phyloP scores from a whole-genome alignment of 192 early-diverging fungal genomes.

The Mortierella alpina region DNA sequence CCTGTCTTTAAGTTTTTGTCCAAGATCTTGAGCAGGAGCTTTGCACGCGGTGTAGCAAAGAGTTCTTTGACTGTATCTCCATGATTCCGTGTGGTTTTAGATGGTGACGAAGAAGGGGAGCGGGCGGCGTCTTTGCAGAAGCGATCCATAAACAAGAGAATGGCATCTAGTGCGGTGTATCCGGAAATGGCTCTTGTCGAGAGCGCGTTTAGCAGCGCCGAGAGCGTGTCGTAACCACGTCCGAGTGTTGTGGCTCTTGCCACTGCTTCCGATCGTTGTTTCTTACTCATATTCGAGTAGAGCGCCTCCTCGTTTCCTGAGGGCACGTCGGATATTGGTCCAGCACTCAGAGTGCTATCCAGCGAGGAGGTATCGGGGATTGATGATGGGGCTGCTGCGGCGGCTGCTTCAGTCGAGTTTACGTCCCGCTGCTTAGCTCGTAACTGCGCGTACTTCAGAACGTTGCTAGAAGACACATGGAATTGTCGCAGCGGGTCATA shows the following conservation, averaged over 20 bases:
- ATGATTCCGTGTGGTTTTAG: background rate
- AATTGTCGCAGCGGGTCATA: constrained; percentile 40
- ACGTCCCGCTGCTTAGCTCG: constrained; percentile 21
- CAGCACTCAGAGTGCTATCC: background rate
- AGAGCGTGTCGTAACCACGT: constrained; percentile 14
- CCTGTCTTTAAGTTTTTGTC: constrained; percentile 51
- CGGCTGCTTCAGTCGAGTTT: background rate
- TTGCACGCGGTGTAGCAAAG: constrained; percentile 12
- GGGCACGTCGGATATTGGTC: background rate
- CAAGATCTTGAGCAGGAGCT: constrained; percentile 45
- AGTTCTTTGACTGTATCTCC: background rate
- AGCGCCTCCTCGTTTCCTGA: background rate
- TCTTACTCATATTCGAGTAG: background rate
- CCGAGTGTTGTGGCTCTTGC: background rate
- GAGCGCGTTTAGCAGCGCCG: constrained; percentile 20
- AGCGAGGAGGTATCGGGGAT: background rate
- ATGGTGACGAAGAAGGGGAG: background rate
- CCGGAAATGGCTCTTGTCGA: constrained; percentile 37
- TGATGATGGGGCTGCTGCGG: background rate
- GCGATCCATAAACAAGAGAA: constrained; percentile 31
- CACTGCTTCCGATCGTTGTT: background rate
- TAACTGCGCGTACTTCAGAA: constrained; percentile 26
- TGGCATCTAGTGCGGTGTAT: constrained; percentile 25
- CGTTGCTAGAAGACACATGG: background rate
- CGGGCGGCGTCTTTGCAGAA: constrained; percentile 10